phyloP scores from a whole-genome alignment of 257 asterid species.

The Coffea eugenioides region DNA sequence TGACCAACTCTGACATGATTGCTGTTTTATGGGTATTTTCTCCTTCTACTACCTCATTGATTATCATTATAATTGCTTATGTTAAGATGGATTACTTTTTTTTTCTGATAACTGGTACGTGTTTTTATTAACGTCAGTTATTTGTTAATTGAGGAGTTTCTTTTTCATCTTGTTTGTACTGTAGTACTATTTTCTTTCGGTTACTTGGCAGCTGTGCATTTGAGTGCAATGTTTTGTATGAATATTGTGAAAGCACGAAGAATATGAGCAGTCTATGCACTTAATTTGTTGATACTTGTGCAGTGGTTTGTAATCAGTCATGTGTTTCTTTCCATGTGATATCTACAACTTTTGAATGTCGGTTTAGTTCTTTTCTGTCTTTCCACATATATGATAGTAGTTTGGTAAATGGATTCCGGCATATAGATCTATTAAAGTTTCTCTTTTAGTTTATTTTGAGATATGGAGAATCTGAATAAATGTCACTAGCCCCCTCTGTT shows the following conservation, averaged over 20 bases:
- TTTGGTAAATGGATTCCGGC: conserved; percentile 18
- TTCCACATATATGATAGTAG: conserved; percentile 11
- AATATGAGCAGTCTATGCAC: neutral
- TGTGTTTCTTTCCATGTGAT: neutral
- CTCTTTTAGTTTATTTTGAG: conserved; percentile 27
- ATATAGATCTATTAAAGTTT: conserved; percentile 15
- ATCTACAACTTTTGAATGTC: neutral
- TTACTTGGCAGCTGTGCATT: neutral
- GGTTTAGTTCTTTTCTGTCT: neutral
- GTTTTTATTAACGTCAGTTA: neutral
- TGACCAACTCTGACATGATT: conserved; percentile 65
- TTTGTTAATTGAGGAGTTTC: neutral
- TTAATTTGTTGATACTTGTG: no score
- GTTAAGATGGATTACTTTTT: no score
- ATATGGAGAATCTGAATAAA: conserved; percentile 54
- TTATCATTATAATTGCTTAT: neutral
- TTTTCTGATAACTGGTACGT: neutral
- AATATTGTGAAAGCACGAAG: neutral
- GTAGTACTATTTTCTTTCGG: neutral
- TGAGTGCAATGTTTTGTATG: neutral
- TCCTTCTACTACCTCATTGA: neutral
- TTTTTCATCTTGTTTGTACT: no score
- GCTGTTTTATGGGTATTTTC: conserved; percentile 84
- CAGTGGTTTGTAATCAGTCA: neutral
- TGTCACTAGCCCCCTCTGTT: conserved; percentile 13